Conservation (phyloP, 2,329 filamentous ascomycete species). For the Calonectria honghensis region DNA sequence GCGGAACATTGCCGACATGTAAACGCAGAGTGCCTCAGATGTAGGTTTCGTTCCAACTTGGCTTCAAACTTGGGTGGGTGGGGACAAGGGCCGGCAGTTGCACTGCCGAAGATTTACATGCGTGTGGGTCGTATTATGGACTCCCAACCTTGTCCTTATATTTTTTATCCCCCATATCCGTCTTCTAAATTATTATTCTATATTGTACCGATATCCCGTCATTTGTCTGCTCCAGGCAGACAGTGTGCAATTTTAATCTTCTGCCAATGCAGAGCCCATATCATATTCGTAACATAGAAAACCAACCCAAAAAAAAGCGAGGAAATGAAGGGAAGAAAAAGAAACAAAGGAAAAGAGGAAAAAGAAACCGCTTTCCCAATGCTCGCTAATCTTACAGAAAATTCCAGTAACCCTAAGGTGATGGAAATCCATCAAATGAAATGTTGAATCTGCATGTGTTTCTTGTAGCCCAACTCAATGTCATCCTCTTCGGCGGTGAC, state of each 20-base stretch:
- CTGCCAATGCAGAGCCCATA: constrained; percentile 6
- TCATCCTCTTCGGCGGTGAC: not conserved
- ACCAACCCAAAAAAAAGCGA: not conserved
- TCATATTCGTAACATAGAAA: not conserved
- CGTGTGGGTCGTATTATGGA: constrained; percentile 58
- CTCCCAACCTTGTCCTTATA: constrained; percentile 48
- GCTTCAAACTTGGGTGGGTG: not conserved
- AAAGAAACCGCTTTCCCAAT: constrained; percentile 11
- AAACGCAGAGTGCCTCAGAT: not conserved
- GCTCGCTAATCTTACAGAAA: constrained; percentile 6
- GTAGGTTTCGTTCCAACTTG: not conserved
- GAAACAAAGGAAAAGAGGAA: not conserved
- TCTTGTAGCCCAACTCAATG: constrained; percentile 14
- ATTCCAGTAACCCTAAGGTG: not conserved
- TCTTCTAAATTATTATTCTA: constrained; percentile 18
- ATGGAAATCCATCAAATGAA: constrained; percentile 2
- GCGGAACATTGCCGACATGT: not conserved
- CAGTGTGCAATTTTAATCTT: not conserved
- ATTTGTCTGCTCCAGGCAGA: constrained; percentile 11
- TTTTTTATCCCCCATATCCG: not conserved
- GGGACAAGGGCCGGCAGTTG: too few relatives aligned
- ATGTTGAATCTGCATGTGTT: constrained; percentile 5
- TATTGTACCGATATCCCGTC: not conserved
- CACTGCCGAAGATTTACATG: constrained; percentile 46
- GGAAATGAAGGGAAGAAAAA: not conserved